Conservation (phyloP, 1,284 basidiomycete genomes). For the Ceratobasidium sp. region DNA sequence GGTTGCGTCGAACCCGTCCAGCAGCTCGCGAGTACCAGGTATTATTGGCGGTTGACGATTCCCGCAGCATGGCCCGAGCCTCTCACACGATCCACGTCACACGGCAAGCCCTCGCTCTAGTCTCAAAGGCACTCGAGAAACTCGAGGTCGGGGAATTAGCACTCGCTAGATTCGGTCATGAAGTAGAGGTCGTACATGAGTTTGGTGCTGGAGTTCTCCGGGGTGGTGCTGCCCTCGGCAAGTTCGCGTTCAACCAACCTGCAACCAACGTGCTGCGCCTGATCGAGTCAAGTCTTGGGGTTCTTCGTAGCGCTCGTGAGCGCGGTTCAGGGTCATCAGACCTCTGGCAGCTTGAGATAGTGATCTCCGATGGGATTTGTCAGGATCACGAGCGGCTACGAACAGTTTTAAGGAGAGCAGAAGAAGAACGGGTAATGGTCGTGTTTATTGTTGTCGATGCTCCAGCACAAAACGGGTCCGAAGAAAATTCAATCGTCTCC, state of each 20-base stretch:
- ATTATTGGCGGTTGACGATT: slow-evolving; percentile 95
- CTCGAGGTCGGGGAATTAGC: slow-evolving; percentile 96
- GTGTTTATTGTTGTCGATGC: slow-evolving; percentile 98
- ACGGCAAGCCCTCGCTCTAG: slow-evolving; percentile 93
- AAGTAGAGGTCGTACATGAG: slow-evolving; percentile 88
- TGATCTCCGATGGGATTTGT: slow-evolving; percentile 98
- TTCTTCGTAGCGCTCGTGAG: slow-evolving; percentile 82
- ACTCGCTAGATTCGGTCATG: slow-evolving; percentile 91
- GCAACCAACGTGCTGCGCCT: slow-evolving; percentile 91
- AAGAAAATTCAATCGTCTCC: slow-evolving; percentile 84
- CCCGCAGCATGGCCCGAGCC: slow-evolving; percentile 91
- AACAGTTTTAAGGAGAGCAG: slow-evolving; percentile 84
- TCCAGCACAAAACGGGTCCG: slow-evolving; percentile 51
- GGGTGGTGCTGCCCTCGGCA: slow-evolving; percentile 55
- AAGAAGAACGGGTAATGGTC: slow-evolving; percentile 93
- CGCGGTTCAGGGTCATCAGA: slow-evolving; percentile 76
- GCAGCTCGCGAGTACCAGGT: slow-evolving; percentile 97
- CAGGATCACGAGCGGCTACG: slow-evolving; percentile 92
- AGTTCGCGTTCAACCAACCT: slow-evolving; percentile 90
- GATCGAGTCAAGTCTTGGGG: slow-evolving; percentile 83
- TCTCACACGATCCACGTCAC: slow-evolving; percentile 93
- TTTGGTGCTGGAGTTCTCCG: slow-evolving; percentile 72
- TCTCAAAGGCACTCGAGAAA: slow-evolving; percentile 89
- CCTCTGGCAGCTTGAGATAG: slow-evolving; percentile 98
- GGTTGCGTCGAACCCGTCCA: slow-evolving; percentile 94